Conservation (phyloP, 2,329 filamentous ascomycete genomes). For the Dothideomycetes sp. region DNA sequence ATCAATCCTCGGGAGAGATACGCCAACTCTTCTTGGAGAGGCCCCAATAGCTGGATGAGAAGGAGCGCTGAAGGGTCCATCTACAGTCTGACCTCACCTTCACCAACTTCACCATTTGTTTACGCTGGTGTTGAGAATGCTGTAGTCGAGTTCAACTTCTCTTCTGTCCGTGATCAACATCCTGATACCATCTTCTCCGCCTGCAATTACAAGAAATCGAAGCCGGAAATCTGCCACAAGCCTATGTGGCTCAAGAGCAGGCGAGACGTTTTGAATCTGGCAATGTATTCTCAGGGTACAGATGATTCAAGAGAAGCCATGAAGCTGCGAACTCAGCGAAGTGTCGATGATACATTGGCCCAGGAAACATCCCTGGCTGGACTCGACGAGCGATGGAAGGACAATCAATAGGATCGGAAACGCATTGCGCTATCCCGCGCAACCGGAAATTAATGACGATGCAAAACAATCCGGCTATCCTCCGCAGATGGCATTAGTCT, state of each 20-base stretch:
- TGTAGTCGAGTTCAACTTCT: constrained; percentile 33
- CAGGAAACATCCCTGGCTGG: constrained; percentile 10
- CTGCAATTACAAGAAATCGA: background rate
- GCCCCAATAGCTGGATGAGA: constrained; percentile 15
- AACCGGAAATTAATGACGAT: too few species aligned
- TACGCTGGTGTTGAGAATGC: constrained; percentile 38
- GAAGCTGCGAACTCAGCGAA: constrained; percentile 29
- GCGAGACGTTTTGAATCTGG: constrained; percentile 28
- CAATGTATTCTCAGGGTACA: constrained; percentile 35
- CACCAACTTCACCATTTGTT: constrained; percentile 30
- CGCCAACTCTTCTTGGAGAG: constrained; percentile 12
- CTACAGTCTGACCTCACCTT: constrained; percentile 37
- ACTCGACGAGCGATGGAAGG: constrained; percentile 29
- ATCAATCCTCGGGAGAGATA: constrained; percentile 25
- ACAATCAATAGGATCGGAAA: background rate
- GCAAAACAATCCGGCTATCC: too few species aligned
- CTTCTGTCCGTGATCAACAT: constrained; percentile 28
- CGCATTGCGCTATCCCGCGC: too few species aligned
- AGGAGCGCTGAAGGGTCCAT: constrained; percentile 28
- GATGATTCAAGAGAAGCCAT: constrained; percentile 20
- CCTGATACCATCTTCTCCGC: constrained; percentile 26
- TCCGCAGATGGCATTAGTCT: too few species aligned
- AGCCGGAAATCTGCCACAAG: background rate
- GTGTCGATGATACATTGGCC: constrained; percentile 17
- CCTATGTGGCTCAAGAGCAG: constrained; percentile 15